Conservation (phyloP, 345 rosid species). For the Brassica incana region DNA sequence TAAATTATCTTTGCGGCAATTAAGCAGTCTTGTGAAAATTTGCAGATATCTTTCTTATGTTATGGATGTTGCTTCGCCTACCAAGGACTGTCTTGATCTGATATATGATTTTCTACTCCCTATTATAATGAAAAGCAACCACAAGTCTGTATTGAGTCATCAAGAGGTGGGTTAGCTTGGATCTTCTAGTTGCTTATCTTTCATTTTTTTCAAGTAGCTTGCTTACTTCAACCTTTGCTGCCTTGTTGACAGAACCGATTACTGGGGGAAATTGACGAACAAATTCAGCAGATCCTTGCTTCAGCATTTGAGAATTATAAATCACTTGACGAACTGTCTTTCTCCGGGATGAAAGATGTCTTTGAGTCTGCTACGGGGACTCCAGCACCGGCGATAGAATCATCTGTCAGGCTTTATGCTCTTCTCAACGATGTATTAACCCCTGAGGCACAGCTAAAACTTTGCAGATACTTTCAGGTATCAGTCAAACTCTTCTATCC, state of each 20-base stretch:
- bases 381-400: conserved; percentile 76
- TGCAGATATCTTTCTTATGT: conserved; percentile 88
- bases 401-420: conserved; percentile 83
- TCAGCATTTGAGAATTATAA: conserved; percentile 84
- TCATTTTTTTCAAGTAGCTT: conserved; percentile 24
- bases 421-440: conserved; percentile 83
- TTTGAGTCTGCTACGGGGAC: conserved; percentile 72
- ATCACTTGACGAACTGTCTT: conserved; percentile 69
- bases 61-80: conserved; percentile 97
- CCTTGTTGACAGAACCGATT: conserved; percentile 69
- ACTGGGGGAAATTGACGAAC: conserved; percentile 83
- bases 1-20: background rate
- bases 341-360: conserved; percentile 72
- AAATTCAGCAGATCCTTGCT: conserved; percentile 74
- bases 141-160: conserved; percentile 74
- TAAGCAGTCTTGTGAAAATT: conserved; percentile 21
- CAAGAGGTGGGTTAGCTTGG: conserved; percentile 70
- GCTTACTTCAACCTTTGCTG: conserved; percentile 28
- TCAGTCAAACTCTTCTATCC: background rate
- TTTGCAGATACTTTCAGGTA: conserved; percentile 91
- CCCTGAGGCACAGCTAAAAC: conserved; percentile 81
- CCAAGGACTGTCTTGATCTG: conserved; percentile 79
- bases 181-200: background rate
- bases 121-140: conserved; percentile 63
- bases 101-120: conserved; percentile 73